phyloP scores from a whole-genome alignment of 129 eudicot genomes.

The Calendula officinalis region DNA sequence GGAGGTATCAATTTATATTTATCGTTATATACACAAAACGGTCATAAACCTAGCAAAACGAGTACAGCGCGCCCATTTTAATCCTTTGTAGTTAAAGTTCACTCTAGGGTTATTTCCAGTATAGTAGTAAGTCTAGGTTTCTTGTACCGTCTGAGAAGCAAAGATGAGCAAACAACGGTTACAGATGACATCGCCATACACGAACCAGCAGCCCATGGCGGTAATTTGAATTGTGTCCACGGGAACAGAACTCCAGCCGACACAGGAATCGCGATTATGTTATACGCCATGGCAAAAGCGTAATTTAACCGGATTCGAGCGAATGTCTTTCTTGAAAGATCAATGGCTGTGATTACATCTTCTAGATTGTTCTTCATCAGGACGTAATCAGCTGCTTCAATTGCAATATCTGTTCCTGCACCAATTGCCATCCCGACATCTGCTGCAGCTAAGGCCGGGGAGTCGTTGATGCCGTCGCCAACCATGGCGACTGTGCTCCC shows the following conservation, averaged over 20 bases:
- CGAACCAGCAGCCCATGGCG: conserved; percentile 97
- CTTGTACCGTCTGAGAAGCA: conserved; percentile 73
- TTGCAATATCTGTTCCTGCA: conserved; percentile 91
- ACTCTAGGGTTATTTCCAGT: conserved; percentile 74
- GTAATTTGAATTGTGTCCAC: conserved; percentile 53
- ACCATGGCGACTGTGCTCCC: conserved; percentile 88
- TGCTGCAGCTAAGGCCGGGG: conserved; percentile 91
- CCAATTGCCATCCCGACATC: conserved; percentile 98
- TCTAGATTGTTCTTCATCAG: conserved; percentile 81
- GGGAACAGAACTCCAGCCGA: conserved; percentile 82
- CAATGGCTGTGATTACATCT: conserved; percentile 93
- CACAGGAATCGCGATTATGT: conserved; percentile 63
- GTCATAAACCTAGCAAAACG: conserved; percentile 1
- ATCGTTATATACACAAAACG: too few relatives aligned
- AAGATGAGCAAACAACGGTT: conserved; percentile 87
- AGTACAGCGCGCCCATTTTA: too few relatives aligned
- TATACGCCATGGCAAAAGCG: conserved; percentile 82
- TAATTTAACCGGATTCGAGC: conserved; percentile 67
- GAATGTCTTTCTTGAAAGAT: conserved; percentile 87
- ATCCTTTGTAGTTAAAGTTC: conserved; percentile 13
- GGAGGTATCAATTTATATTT: conserved; percentile 11
- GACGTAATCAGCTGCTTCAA: conserved; percentile 91
- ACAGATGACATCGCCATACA: conserved; percentile 93
- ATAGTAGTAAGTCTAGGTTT: conserved; percentile 81
- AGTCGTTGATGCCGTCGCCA: conserved; percentile 92